Conservation (phyloP, 768 basidiomycete species). For the Lactifluus subvellereus region DNA sequence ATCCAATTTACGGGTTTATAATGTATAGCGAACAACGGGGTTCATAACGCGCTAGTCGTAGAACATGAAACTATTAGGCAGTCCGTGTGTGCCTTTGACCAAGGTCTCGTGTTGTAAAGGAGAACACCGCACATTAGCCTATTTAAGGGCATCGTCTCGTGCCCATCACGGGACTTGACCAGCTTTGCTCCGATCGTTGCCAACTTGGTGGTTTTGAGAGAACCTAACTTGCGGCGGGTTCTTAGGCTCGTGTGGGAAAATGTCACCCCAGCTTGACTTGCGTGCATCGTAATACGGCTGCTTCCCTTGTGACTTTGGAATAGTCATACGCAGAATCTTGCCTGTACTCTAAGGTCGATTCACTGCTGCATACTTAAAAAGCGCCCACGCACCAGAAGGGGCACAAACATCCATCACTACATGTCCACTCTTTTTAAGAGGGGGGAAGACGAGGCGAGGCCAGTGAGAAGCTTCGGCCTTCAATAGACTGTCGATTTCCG, state of each 20-base stretch:
- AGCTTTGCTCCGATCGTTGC: conserved; percentile 29
- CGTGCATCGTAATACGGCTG: conserved; percentile 93
- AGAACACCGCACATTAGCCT: background rate
- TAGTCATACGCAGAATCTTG: conserved; percentile 84
- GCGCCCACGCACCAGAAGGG: conserved; percentile 52
- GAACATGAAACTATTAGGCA: background rate
- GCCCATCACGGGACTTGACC: background rate
- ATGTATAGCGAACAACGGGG: conserved; percentile 8
- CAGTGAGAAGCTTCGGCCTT: conserved; percentile 75
- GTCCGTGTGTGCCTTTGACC: background rate
- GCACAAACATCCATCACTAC: conserved; percentile 88
- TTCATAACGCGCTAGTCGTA: background rate
- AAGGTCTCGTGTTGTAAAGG: background rate
- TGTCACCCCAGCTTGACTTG: conserved; percentile 90
- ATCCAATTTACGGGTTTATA: conserved; percentile 80
- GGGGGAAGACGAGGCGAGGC: conserved; percentile 91
- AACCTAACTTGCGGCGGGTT: conserved; percentile 62
- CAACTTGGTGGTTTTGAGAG: conserved; percentile 34
- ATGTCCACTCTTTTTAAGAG: conserved; percentile 87
- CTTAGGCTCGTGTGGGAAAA: conserved; percentile 88
- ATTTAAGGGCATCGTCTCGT: background rate
- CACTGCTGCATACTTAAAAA: background rate
- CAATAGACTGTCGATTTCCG: conserved; percentile 48
- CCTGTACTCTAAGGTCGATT: conserved; percentile 41
- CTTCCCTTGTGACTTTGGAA: conserved; percentile 93